Conservation (phyloP, 345 rosid species). For the Sisymbrium irio region DNA sequence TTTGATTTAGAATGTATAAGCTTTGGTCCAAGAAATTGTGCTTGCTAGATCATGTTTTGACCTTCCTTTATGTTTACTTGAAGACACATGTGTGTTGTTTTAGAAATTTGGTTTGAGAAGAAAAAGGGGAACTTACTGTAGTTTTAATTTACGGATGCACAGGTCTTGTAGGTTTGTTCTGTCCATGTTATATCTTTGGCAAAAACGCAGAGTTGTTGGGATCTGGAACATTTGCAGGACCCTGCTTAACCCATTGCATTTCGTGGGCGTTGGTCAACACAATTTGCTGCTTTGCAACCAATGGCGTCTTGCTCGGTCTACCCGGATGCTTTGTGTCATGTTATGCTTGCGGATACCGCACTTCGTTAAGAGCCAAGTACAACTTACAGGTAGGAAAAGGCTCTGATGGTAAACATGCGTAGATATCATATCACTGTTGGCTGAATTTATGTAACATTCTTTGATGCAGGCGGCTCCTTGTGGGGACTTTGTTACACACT, state of each 20-base stretch:
- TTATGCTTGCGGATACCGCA: conserved; percentile 85
- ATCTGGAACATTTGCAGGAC: conserved; percentile 81
- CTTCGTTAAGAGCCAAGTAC: conserved; percentile 62
- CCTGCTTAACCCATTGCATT: conserved; percentile 71
- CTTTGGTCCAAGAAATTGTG: neutral
- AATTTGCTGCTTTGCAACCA: conserved; percentile 64
- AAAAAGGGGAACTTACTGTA: neutral
- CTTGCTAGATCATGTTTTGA: too few relatives aligned
- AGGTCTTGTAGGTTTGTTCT: conserved; percentile 77
- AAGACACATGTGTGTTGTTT: too few relatives aligned
- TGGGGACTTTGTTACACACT: conserved; percentile 74
- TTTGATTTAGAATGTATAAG: neutral
- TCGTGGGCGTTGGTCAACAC: conserved; percentile 71
- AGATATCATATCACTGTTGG: neutral
- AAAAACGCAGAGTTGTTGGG: conserved; percentile 84
- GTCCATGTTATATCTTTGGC: conserved; percentile 85
- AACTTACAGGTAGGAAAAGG: conserved; percentile 58
- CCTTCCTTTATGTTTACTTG: too few relatives aligned
- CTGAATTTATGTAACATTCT: neutral
- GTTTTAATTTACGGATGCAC: conserved; percentile 20
- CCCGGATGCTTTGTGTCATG: conserved; percentile 89
- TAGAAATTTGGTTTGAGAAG: neutral
- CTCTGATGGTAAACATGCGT: neutral
- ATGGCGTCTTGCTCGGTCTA: conserved; percentile 65
- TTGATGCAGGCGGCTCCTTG: conserved; percentile 83